Percentiles rank a stretch among this genome's conserved stretches.
Conservation (phyloP, 2,329 filamentous ascomycete genomes). For the Chrysoporthe puriensis region DNA sequence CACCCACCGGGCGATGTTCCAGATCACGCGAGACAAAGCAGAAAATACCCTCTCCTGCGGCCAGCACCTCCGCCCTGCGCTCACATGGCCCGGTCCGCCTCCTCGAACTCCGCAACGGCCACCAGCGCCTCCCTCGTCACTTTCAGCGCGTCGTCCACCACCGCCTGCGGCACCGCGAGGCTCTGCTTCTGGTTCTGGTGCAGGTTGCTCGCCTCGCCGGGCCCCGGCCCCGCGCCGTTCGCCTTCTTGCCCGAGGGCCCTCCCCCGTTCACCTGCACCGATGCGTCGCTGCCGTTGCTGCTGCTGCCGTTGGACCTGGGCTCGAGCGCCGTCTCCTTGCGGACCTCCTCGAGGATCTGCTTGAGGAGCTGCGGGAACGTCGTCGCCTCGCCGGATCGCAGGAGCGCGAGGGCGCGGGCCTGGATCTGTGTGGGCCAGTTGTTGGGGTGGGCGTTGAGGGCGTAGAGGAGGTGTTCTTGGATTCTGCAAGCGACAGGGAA, state of each 20-base stretch:
- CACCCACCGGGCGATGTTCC: not conserved
- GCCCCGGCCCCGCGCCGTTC: conserved; percentile 37
- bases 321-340: conserved; percentile 48
- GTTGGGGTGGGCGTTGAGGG: conserved; percentile 59
- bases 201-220: conserved; percentile 29
- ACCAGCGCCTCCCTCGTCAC: conserved; percentile 63
- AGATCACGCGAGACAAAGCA: not conserved
- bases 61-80: not conserved
- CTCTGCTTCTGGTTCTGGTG: conserved; percentile 35
- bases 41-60: not conserved
- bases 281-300: conserved; percentile 23
- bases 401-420: conserved; percentile 61
- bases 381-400: conserved; percentile 62
- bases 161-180: conserved; percentile 60
- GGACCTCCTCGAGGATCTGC: conserved; percentile 65
- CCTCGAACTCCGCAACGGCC: conserved; percentile 47
- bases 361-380: conserved; percentile 65
- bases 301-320: conserved; percentile 31
- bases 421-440: conserved; percentile 68
- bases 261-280: conserved; percentile 35
- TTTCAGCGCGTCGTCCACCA: conserved; percentile 66
- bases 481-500: conserved; percentile 49
- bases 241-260: conserved; percentile 24
- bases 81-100: conserved; percentile 27
- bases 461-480: conserved; percentile 65